A percentile compares a stretch with the other conserved stretches of the same genome.
Evolutionary conservation across 345 rosid genomes (phyloP).

Genomic region (Citrus medica): DNA sequence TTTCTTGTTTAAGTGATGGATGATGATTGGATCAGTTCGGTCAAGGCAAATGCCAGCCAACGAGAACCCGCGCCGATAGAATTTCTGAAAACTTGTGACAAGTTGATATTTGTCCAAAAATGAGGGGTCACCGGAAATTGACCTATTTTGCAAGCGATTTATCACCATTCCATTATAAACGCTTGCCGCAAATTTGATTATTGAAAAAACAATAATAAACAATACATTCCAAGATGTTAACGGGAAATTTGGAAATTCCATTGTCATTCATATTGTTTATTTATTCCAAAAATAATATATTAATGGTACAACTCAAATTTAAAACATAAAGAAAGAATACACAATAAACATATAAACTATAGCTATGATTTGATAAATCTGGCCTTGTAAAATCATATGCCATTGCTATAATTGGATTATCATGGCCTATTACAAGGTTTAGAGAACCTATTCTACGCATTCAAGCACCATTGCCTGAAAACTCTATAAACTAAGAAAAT

Average conservation of each 20-base stretch:
- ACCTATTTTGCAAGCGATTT: background rate
- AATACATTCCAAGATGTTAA: background rate
- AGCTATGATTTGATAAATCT: background rate
- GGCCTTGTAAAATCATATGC: background rate
- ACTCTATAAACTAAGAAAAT: background rate
- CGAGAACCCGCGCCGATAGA: background rate
- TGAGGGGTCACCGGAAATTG: background rate
- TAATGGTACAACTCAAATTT: background rate
- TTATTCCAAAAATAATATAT: background rate
- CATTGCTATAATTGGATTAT: background rate
- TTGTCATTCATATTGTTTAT: background rate
- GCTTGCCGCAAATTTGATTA: background rate
- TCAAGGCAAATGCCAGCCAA: background rate
- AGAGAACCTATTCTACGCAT: background rate
- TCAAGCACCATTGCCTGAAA: constrained; percentile 3
- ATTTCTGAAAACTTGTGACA: background rate
- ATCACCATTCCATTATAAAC: background rate
- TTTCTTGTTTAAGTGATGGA: too few species aligned
- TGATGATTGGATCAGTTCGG: background rate
- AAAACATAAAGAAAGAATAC: background rate
- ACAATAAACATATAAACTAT: background rate
- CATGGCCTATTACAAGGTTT: background rate
- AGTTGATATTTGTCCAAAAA: background rate
- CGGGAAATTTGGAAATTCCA: background rate
- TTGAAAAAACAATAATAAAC: background rate